Evolutionary conservation across 192 early-diverging fungal genomes (phyloP).

Genomic region (Backusella tarrabulga): DNA sequence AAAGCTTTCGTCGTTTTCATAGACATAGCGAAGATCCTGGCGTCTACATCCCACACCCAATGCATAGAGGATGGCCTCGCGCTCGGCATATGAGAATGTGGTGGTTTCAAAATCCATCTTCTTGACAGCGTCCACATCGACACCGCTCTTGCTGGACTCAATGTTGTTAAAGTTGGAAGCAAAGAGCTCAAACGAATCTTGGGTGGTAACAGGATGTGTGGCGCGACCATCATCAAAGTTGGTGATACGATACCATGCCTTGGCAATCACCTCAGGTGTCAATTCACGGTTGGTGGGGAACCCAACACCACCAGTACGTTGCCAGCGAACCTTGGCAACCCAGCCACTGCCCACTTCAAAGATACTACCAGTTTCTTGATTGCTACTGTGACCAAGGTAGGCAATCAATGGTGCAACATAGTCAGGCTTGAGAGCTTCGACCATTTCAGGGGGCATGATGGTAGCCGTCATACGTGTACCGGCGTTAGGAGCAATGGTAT

Average conservation of each 20-base stretch:
- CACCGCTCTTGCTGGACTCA: slow-evolving; percentile 38
- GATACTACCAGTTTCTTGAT: slow-evolving; percentile 76
- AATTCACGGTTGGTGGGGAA: slow-evolving; percentile 86
- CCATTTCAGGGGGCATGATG: slow-evolving; percentile 92
- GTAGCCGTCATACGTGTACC: slow-evolving; percentile 98
- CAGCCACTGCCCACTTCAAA: slow-evolving; percentile 98
- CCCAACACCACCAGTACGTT: slow-evolving; percentile 90
- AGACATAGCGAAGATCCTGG: slow-evolving; percentile 84
- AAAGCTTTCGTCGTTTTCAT: slow-evolving; percentile 88
- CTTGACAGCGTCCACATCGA: slow-evolving; percentile 72
- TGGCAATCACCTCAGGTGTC: slow-evolving; percentile 81
- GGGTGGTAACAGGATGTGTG: slow-evolving; percentile 78
- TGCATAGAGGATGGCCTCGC: slow-evolving; percentile 92
- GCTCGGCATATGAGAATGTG: slow-evolving; percentile 75
- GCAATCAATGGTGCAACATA: slow-evolving; percentile 94
- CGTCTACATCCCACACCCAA: slow-evolving; percentile 91
- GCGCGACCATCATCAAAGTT: slow-evolving; percentile 97
- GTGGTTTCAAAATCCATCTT: slow-evolving; percentile 50
- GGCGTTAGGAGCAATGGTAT: slow-evolving; percentile 96
- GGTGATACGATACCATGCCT: slow-evolving; percentile 75
- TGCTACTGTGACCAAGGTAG: slow-evolving; percentile 82
- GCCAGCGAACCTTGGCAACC: slow-evolving; percentile 94
- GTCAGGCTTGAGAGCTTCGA: slow-evolving; percentile 94
- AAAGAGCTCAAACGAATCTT: slow-evolving; percentile 79
- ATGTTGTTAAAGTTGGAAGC: slow-evolving; percentile 81